Percentiles rank a stretch among this genome's conserved stretches.
These are phyloP conservation scores for Asterophora parasitica DNA, from an alignment of 768 basidiomycete genomes.

Conservation along the genomic window DNA sequence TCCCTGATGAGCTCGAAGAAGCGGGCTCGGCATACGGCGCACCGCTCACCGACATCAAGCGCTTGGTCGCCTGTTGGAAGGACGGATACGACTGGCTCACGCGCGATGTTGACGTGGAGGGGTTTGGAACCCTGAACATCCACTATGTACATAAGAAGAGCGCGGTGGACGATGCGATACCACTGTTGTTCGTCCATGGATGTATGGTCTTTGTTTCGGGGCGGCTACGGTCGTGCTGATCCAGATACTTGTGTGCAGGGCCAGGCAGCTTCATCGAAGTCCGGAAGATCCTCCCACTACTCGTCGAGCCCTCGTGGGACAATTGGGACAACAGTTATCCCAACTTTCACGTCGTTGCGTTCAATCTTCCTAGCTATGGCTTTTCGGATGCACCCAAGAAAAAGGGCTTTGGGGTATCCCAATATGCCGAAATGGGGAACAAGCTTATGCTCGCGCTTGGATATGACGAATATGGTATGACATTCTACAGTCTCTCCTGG, in stretches of 20 bases:
- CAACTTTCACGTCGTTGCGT: constrained; percentile 60
- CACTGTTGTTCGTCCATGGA: constrained; percentile 58
- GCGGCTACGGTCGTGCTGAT: too few relatives aligned
- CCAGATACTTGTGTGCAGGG: constrained; percentile 41
- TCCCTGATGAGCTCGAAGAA: constrained; percentile 58
- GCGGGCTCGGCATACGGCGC: constrained; percentile 50
- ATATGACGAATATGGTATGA: constrained; percentile 41
- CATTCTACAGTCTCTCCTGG: too few relatives aligned
- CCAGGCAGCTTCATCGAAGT: constrained; percentile 59
- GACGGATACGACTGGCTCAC: constrained; percentile 57
- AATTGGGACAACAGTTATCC: too few relatives aligned
- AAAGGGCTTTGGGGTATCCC: constrained; percentile 42
- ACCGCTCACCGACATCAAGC: constrained; percentile 44
- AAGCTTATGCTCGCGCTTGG: constrained; percentile 47
- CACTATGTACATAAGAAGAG: constrained; percentile 60
- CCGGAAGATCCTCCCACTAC: constrained; percentile 50
- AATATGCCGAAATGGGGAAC: constrained; percentile 44
- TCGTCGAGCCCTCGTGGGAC: constrained; percentile 36
- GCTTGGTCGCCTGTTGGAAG: constrained; percentile 48
- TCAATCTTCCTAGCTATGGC: constrained; percentile 57
- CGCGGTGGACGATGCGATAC: constrained; percentile 39
- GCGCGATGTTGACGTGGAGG: constrained; percentile 42
- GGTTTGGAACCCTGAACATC: constrained; percentile 38
- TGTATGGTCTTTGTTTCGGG: constrained; percentile 32
- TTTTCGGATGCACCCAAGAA: constrained; percentile 54